Conservation (phyloP, 495 filamentous ascomycete genomes). For the Bacidia rubella region DNA sequence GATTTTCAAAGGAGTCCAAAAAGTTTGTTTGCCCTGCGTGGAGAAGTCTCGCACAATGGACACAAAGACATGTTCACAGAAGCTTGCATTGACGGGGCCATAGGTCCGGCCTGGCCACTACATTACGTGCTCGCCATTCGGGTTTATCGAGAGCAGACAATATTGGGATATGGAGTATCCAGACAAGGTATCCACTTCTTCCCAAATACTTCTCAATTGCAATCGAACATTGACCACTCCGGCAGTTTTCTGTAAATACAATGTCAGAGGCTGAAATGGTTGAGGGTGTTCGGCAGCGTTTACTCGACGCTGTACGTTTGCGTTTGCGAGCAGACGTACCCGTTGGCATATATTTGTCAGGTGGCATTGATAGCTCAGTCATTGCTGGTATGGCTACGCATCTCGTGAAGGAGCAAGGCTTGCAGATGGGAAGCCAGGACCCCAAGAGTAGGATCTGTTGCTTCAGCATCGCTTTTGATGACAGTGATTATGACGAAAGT, state of each 20-base stretch:
- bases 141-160: slow-evolving; percentile 18
- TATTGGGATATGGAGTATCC: slow-evolving; percentile 39
- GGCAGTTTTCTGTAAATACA: too few species aligned
- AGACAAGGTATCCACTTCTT: slow-evolving; percentile 30
- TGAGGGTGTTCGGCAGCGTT: slow-evolving; percentile 27
- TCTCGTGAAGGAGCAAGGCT: slow-evolving; percentile 28
- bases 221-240: neutral
- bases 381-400: slow-evolving; percentile 39
- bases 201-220: neutral
- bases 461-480: slow-evolving; percentile 24
- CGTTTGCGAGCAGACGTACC: slow-evolving; percentile 40
- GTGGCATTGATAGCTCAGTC: slow-evolving; percentile 39
- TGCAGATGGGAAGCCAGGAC: slow-evolving; percentile 24
- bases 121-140: slow-evolving; percentile 17
- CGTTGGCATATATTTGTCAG: slow-evolving; percentile 37
- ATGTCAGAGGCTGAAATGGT: slow-evolving; percentile 35
- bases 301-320: slow-evolving; percentile 33
- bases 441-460: slow-evolving; percentile 29
- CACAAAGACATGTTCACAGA: too few species aligned
- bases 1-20: slow-evolving; percentile 32
- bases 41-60: slow-evolving; percentile 5
- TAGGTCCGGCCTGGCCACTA: slow-evolving; percentile 26
- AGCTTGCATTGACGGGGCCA: too few species aligned
- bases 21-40: slow-evolving; percentile 17
- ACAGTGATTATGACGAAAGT: slow-evolving; percentile 34